Conservation (phyloP, 768 basidiomycete genomes). For the Calocybe gangraenosa region DNA sequence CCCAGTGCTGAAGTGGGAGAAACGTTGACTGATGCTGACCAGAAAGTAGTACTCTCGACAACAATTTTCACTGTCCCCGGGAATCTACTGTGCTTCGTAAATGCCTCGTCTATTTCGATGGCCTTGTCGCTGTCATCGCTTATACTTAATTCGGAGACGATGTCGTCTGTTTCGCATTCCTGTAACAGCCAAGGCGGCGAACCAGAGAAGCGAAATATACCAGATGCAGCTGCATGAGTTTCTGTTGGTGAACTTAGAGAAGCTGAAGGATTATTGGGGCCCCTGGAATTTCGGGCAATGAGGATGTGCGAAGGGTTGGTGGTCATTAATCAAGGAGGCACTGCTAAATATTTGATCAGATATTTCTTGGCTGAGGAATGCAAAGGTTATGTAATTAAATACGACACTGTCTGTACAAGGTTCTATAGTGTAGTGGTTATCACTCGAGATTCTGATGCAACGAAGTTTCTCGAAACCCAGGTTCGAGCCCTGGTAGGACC, state of each 20-base stretch:
- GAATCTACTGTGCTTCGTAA: conserved; percentile 59
- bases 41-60: conserved; percentile 86
- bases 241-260: conserved; percentile 82
- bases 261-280: conserved; percentile 71
- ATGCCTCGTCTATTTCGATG: conserved; percentile 80
- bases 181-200: conserved; percentile 80
- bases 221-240: conserved; percentile 83
- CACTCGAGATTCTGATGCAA: conserved; percentile 29
- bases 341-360: too few species aligned
- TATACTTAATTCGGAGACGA: conserved; percentile 63
- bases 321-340: conserved; percentile 38
- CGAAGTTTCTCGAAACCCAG: conserved; percentile 35
- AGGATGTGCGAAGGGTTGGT: conserved; percentile 86
- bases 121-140: conserved; percentile 63
- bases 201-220: conserved; percentile 77
- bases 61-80: conserved; percentile 90
- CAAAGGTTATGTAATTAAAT: too few species aligned
- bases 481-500: conserved; percentile 45
- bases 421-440: too few species aligned
- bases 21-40: conserved; percentile 69
- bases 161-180: conserved; percentile 67
- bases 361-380: too few species aligned
- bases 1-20: conserved; percentile 4
- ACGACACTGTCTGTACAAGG: too few species aligned
- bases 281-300: conserved; percentile 81